These are phyloP conservation scores for Dalechampia spathulata DNA, from an alignment of 441 rosid species.

Conservation along the genomic window DNA sequence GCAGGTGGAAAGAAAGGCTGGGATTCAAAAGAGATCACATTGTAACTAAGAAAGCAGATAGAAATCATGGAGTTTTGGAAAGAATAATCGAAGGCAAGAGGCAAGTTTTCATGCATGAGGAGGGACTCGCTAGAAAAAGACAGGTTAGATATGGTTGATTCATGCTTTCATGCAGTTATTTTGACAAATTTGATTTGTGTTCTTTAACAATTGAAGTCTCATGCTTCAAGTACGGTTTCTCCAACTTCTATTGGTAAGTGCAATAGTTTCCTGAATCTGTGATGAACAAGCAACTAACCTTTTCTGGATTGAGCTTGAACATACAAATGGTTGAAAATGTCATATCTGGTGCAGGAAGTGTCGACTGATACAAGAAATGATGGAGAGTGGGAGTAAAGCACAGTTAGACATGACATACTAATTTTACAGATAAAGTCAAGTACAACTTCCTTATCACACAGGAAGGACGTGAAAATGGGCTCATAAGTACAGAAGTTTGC, in stretches of 20 bases:
- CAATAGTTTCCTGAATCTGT: too few species aligned
- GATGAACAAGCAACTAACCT: too few species aligned
- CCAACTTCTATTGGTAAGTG: too few species aligned
- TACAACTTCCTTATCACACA: too few species aligned
- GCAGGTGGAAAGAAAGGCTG: slow-evolving; percentile 74
- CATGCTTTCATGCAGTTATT: neutral
- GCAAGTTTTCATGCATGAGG: slow-evolving; percentile 9
- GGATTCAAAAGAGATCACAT: slow-evolving; percentile 31
- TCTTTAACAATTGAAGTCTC: too few species aligned
- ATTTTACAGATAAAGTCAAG: neutral
- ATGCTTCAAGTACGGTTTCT: too few species aligned
- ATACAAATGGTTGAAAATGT: too few species aligned
- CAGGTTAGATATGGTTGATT: slow-evolving; percentile 19
- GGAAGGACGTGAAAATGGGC: too few species aligned
- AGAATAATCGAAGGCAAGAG: slow-evolving; percentile 30
- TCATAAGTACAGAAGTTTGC: too few species aligned
- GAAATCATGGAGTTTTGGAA: slow-evolving; percentile 21
- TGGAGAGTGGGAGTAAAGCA: neutral
- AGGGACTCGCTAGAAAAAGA: slow-evolving; percentile 11
- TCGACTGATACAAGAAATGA: slow-evolving; percentile 9
- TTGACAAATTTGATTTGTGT: neutral
- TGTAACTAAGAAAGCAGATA: slow-evolving; percentile 23
- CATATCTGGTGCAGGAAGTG: slow-evolving; percentile 26
- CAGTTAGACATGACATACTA: neutral
- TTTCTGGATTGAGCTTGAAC: too few species aligned